Evolutionary conservation across 1,139 yeast species (phyloP).

Genomic region (Groenewaldozyma sp.): DNA sequence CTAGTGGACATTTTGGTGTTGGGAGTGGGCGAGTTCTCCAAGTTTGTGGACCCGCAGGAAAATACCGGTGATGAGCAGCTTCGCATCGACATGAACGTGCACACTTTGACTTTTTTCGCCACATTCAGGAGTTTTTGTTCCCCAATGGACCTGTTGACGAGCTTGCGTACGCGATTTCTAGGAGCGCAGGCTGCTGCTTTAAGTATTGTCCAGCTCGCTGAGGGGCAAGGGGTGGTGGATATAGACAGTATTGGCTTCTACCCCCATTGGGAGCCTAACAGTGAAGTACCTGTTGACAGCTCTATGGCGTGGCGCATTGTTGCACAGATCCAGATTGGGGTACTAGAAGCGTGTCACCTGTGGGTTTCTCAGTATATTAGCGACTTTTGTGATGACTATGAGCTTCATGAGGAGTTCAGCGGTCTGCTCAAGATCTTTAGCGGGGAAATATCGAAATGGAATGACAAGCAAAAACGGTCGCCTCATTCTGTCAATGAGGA

Average conservation of each 20-base stretch:
- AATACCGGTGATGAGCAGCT: constrained; percentile 27
- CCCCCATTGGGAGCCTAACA: constrained; percentile 35
- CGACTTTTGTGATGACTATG: constrained; percentile 64
- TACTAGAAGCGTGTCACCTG: constrained; percentile 65
- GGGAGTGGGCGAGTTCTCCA: constrained; percentile 50
- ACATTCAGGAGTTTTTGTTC: constrained; percentile 57
- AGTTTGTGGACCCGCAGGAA: constrained; percentile 37
- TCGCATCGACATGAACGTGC: constrained; percentile 50
- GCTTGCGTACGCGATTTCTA: constrained; percentile 42
- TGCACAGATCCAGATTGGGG: constrained; percentile 70
- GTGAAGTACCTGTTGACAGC: constrained; percentile 27
- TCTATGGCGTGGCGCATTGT: constrained; percentile 46
- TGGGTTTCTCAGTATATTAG: constrained; percentile 65
- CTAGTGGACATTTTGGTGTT: constrained; percentile 54
- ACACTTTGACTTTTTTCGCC: constrained; percentile 55
- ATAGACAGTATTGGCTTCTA: constrained; percentile 1
- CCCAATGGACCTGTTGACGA: constrained; percentile 41
- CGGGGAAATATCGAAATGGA: constrained; percentile 65
- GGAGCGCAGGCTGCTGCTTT: constrained; percentile 54
- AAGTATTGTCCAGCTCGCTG: constrained; percentile 34
- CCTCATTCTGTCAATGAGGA: constrained; percentile 26
- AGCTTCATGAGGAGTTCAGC: constrained; percentile 52
- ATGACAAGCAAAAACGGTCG: constrained; percentile 15
- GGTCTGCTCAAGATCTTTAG: constrained; percentile 62
- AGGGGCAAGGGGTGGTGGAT: constrained; percentile 1